These are phyloP conservation scores for Cyclotella atomus DNA, from an alignment of 108 stramenopile genomes.

Conservation along the genomic window DNA sequence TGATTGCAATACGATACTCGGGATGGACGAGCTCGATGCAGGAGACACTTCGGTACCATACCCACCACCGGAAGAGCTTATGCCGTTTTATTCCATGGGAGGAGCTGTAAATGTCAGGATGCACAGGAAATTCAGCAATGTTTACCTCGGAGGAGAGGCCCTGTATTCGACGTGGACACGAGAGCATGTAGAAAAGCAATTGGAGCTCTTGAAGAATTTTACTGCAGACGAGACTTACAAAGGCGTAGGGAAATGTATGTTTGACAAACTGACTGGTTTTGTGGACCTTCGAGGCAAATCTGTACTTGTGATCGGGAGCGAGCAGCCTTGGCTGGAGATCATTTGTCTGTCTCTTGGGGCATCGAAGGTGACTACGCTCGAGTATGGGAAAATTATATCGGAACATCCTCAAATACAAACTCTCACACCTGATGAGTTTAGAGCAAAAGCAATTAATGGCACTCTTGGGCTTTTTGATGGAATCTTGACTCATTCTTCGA, in stretches of 20 bases:
- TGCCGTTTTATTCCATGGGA: neutral
- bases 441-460: neutral
- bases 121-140: neutral
- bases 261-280: neutral
- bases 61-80: neutral
- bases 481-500: constrained; percentile 9
- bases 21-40: neutral
- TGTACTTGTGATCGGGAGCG: constrained; percentile 28
- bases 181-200: neutral
- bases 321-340: constrained; percentile 26
- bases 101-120: neutral
- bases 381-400: constrained; percentile 16
- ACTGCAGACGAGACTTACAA: neutral
- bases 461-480: constrained; percentile 9
- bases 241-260: neutral
- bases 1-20: neutral
- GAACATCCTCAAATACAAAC: constrained; percentile 16
- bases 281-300: neutral
- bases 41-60: neutral
- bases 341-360: constrained; percentile 11
- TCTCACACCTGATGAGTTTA: constrained; percentile 13
- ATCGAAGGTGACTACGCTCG: constrained; percentile 15
- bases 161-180: neutral
- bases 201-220: neutral
- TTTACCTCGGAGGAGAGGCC: neutral